Conservation (phyloP, 140 eudicot genomes). For the Cichorium intybus region DNA sequence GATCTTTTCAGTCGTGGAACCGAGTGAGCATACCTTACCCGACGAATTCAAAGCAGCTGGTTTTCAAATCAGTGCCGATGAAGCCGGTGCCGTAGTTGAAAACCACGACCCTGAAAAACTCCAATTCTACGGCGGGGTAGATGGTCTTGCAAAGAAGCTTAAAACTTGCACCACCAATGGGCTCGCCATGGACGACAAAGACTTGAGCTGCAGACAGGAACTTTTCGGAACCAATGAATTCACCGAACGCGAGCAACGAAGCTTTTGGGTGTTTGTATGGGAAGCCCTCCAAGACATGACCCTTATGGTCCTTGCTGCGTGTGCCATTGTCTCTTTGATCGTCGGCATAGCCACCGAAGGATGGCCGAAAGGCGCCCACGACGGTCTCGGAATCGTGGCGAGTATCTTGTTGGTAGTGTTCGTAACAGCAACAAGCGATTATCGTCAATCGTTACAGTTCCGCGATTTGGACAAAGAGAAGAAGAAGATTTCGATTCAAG, state of each 20-base stretch:
- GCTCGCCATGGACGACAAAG: slow-evolving; percentile 39
- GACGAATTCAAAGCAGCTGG: slow-evolving; percentile 77
- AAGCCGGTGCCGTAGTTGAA: slow-evolving; percentile 75
- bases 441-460: slow-evolving; percentile 92
- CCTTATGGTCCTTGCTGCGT: slow-evolving; percentile 87
- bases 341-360: slow-evolving; percentile 97
- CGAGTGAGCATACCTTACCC: slow-evolving; percentile 56
- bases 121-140: slow-evolving; percentile 66
- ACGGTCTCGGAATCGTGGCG: slow-evolving; percentile 95
- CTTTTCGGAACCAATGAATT: slow-evolving; percentile 79
- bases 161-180: slow-evolving; percentile 63
- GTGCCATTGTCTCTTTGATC: slow-evolving; percentile 85
- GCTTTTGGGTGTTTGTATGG: slow-evolving; percentile 91
- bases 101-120: slow-evolving; percentile 70
- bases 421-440: slow-evolving; percentile 95
- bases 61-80: slow-evolving; percentile 77
- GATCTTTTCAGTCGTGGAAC: slow-evolving; percentile 46
- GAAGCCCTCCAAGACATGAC: slow-evolving; percentile 99
- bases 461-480: slow-evolving; percentile 91
- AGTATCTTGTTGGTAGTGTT: slow-evolving; percentile 86
- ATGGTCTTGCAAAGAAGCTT: slow-evolving; percentile 66
- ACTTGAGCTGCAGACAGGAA: slow-evolving; percentile 44
- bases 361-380: slow-evolving; percentile 96
- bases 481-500: slow-evolving; percentile 87
- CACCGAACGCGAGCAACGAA: slow-evolving; percentile 50